A percentile compares a stretch with the other conserved stretches of the same genome.
Evolutionary conservation across 2,329 filamentous ascomycete species (phyloP).

Genomic region (Penicillium sp.): DNA sequence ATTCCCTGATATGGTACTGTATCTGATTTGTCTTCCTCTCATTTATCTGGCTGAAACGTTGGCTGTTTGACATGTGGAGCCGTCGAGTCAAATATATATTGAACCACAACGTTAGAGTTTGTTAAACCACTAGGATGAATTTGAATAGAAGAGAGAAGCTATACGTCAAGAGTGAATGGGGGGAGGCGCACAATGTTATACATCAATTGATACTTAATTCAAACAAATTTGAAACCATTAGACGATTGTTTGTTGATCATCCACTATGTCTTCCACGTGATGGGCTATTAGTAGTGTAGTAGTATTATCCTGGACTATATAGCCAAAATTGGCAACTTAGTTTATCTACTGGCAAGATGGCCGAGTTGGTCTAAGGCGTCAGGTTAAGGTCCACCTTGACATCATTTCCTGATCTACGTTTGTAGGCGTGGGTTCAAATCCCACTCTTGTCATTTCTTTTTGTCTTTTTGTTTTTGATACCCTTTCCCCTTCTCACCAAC

Average conservation of each 20-base stretch:
- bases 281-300: not conserved
- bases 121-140: too few species aligned
- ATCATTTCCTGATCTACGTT: slow-evolving; percentile 21
- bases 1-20: too few species aligned
- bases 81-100: not conserved
- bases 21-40: too few species aligned
- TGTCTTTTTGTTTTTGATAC: slow-evolving; percentile 1
- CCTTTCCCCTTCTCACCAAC: not conserved
- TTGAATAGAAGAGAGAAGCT: too few species aligned
- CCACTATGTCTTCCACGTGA: not conserved
- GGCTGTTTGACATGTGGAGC: not conserved
- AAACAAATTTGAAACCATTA: too few species aligned
- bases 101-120: too few species aligned
- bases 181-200: too few species aligned
- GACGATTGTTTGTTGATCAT: too few species aligned
- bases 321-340: rapidly evolving
- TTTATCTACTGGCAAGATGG: slow-evolving; percentile 27
- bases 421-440: slow-evolving; percentile 24
- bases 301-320: not conserved
- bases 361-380: slow-evolving; percentile 36
- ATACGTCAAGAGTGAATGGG: too few species aligned
- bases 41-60: not conserved
- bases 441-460: slow-evolving; percentile 20
- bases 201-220: too few species aligned
- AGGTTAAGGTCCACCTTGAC: slow-evolving; percentile 34